phyloP scores from a whole-genome alignment of 2,329 filamentous ascomycete species.

The Colletotrichum paranaense region DNA sequence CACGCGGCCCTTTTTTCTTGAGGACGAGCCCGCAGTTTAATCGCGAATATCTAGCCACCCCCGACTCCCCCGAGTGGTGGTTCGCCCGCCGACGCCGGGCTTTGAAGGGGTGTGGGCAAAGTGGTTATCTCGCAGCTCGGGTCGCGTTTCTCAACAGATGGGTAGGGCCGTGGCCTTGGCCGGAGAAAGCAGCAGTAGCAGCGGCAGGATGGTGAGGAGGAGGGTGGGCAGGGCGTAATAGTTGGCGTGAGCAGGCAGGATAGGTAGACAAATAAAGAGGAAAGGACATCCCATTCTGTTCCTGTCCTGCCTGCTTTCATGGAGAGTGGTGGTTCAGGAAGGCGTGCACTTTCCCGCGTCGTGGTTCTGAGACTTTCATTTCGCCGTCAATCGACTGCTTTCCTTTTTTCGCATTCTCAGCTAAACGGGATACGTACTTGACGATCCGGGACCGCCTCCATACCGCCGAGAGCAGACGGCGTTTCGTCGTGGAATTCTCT shows the following conservation, averaged over 20 bases:
- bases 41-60: conserved; percentile 1
- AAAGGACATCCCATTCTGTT: background rate
- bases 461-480: background rate
- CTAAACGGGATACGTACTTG: background rate
- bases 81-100: conserved; percentile 4
- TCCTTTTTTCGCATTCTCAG: background rate
- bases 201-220: conserved; percentile 9
- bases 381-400: background rate
- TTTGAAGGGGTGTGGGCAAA: background rate
- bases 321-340: background rate
- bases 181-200: background rate
- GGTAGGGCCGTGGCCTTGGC: background rate
- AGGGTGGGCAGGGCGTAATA: background rate
- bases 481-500: background rate
- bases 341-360: background rate
- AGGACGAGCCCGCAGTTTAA: background rate
- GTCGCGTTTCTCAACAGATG: conserved; percentile 23
- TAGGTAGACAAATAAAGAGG: conserved; percentile 25
- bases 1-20: conserved; percentile 4
- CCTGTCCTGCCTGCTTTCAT: conserved; percentile 18
- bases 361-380: background rate
- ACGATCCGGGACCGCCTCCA: background rate
- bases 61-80: conserved; percentile 6
- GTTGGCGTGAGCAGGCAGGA: conserved; percentile 16
- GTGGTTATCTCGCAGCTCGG: background rate